These are phyloP conservation scores for Populus tremula DNA, from an alignment of 345 rosid species.

Conservation along the genomic window DNA sequence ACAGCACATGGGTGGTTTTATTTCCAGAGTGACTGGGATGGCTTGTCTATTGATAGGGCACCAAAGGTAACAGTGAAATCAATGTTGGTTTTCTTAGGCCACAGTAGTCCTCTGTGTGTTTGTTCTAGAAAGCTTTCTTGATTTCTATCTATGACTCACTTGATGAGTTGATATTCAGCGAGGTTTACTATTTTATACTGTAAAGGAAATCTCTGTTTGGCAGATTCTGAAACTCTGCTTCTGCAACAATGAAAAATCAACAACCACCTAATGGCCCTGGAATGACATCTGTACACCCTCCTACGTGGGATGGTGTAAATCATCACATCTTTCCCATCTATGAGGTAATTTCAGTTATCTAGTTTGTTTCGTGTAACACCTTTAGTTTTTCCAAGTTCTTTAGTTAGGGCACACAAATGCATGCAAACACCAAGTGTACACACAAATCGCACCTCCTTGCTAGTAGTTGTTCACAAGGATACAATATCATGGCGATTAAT, in stretches of 20 bases:
- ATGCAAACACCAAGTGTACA: not conserved
- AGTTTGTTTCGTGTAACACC: not conserved
- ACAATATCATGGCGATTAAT: not conserved
- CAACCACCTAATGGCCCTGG: slow-evolving; percentile 20
- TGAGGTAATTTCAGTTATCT: slow-evolving; percentile 31
- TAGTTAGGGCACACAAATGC: not conserved
- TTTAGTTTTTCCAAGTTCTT: not conserved
- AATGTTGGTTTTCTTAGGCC: not conserved
- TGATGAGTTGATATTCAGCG: not conserved
- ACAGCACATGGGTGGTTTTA: slow-evolving; percentile 6
- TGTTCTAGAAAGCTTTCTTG: not conserved
- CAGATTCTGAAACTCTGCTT: slow-evolving; percentile 38
- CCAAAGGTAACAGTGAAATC: slow-evolving; percentile 26
- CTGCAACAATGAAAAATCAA: slow-evolving; percentile 21
- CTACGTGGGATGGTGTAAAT: slow-evolving; percentile 28
- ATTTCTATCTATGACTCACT: not conserved
- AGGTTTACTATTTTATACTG: slow-evolving; percentile 2
- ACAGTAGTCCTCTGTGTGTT: not conserved
- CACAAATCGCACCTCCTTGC: not conserved
- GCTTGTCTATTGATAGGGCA: slow-evolving; percentile 19
- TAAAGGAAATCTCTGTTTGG: not conserved
- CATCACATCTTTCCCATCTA: slow-evolving; percentile 39
- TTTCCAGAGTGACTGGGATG: slow-evolving; percentile 17
- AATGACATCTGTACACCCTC: slow-evolving; percentile 34
- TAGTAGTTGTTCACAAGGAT: not conserved